These are phyloP conservation scores for Lactarius tabidus DNA, from an alignment of 768 basidiomycete genomes.

Conservation along the genomic window DNA sequence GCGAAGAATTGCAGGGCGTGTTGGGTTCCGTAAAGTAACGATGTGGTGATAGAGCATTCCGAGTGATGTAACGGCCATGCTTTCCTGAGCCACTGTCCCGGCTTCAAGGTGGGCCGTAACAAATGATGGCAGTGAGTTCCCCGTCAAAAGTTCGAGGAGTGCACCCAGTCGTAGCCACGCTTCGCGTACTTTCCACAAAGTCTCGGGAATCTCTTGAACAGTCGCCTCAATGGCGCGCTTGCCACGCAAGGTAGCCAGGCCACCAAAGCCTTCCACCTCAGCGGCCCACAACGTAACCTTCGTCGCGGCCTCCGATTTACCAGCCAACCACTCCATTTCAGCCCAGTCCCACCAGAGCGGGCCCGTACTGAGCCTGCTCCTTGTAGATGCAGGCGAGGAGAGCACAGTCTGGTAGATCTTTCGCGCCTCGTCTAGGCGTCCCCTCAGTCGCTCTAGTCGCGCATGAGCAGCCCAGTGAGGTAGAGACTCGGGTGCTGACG, in stretches of 20 bases:
- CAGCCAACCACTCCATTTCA: slow-evolving; percentile 75
- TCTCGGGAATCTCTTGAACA: slow-evolving; percentile 28
- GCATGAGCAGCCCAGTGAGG: slow-evolving; percentile 75
- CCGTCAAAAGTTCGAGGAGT: slow-evolving; percentile 57
- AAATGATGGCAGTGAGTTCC: slow-evolving; percentile 39
- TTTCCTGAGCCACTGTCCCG: slow-evolving; percentile 42
- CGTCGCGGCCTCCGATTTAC: slow-evolving; percentile 46
- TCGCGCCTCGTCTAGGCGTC: slow-evolving; percentile 61
- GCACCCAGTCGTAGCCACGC: slow-evolving; percentile 64
- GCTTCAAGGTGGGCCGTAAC: slow-evolving; percentile 30
- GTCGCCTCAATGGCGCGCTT: slow-evolving; percentile 60
- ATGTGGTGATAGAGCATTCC: slow-evolving; percentile 60
- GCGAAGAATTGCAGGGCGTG: slow-evolving; percentile 55
- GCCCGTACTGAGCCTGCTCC: slow-evolving; percentile 37
- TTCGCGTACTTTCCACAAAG: slow-evolving; percentile 53
- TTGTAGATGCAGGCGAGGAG: slow-evolving; percentile 39
- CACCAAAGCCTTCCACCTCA: slow-evolving; percentile 48
- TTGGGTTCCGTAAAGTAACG: slow-evolving; percentile 49
- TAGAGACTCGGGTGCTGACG: slow-evolving; percentile 52
- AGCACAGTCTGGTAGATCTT: slow-evolving; percentile 74
- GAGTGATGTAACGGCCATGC: slow-evolving; percentile 51
- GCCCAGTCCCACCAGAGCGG: slow-evolving; percentile 81
- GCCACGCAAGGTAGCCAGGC: slow-evolving; percentile 55
- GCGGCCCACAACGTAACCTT: slow-evolving; percentile 52
- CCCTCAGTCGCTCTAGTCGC: slow-evolving; percentile 63